These are phyloP conservation scores for Escallonia herrerae DNA, from an alignment of 129 eudicot species.

Conservation along the genomic window DNA sequence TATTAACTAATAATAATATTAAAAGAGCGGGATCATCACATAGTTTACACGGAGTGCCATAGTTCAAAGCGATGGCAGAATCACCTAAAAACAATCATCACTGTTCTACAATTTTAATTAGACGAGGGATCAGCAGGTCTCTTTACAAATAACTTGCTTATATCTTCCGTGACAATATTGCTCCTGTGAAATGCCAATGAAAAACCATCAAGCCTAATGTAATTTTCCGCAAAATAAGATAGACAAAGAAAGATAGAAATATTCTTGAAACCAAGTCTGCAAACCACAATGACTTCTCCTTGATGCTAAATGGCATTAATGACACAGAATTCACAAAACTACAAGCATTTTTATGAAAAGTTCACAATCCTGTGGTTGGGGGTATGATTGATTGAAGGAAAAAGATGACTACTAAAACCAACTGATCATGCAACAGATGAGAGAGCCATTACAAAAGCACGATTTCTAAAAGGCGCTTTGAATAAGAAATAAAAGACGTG, in stretches of 20 bases:
- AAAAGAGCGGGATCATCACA: too few relatives aligned
- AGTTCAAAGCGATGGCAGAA: constrained; percentile 1
- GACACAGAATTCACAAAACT: too few relatives aligned
- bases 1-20: too few relatives aligned
- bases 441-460: too few relatives aligned
- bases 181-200: constrained; percentile 52
- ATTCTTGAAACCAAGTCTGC: too few relatives aligned
- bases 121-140: constrained; percentile 35
- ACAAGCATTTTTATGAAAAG: too few relatives aligned
- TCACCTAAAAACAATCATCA: constrained; percentile 7
- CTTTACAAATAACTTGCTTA: constrained; percentile 71
- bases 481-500: too few relatives aligned
- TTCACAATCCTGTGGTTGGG: too few relatives aligned
- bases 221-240: background rate
- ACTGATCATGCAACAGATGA: background rate
- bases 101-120: constrained; percentile 18
- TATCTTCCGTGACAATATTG: constrained; percentile 91
- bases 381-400: background rate
- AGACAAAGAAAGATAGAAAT: background rate
- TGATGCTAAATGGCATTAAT: too few relatives aligned
- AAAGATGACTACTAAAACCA: background rate
- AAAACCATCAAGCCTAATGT: constrained; percentile 9
- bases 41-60: background rate
- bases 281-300: background rate
- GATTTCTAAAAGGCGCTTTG: too few relatives aligned